Evolutionary conservation across 1,284 basidiomycete genomes (phyloP).

Genomic region (Malassezia equina): DNA sequence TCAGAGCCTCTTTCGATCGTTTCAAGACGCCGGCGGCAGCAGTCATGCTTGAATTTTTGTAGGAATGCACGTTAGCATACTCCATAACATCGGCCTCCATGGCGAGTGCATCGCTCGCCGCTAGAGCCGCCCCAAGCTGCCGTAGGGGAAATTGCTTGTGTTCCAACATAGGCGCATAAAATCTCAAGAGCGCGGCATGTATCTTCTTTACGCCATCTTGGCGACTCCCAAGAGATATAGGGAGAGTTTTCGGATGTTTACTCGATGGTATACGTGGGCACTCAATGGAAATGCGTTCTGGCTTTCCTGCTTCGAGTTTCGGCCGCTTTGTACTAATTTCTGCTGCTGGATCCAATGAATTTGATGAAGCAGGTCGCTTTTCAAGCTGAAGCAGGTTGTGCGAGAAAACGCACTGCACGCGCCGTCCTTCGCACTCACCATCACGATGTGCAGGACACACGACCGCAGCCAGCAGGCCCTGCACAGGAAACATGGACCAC

Average conservation of each 20-base stretch:
- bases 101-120: conserved; percentile 20
- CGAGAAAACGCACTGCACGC: conserved; percentile 27
- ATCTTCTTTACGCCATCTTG: conserved; percentile 28
- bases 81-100: conserved; percentile 26
- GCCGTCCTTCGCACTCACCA: conserved; percentile 22
- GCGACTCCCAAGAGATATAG: conserved; percentile 23
- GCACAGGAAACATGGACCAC: conserved; percentile 32
- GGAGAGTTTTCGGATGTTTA: conserved; percentile 22
- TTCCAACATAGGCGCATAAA: conserved; percentile 26
- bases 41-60: conserved; percentile 30
- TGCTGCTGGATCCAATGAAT: neutral
- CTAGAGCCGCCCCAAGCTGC: conserved; percentile 18
- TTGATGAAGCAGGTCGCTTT: neutral
- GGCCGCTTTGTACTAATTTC: neutral
- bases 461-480: conserved; percentile 25
- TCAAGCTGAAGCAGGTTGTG: conserved; percentile 11
- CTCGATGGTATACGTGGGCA: conserved; percentile 23
- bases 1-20: conserved; percentile 16
- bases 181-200: conserved; percentile 18
- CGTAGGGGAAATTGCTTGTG: conserved; percentile 19
- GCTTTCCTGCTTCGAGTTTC: neutral
- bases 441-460: conserved; percentile 30
- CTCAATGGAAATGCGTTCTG: neutral
- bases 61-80: conserved; percentile 20
- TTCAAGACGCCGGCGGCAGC: conserved; percentile 28